phyloP scores from a whole-genome alignment of 495 filamentous ascomycete species.

The Penicillium riverlandense region DNA sequence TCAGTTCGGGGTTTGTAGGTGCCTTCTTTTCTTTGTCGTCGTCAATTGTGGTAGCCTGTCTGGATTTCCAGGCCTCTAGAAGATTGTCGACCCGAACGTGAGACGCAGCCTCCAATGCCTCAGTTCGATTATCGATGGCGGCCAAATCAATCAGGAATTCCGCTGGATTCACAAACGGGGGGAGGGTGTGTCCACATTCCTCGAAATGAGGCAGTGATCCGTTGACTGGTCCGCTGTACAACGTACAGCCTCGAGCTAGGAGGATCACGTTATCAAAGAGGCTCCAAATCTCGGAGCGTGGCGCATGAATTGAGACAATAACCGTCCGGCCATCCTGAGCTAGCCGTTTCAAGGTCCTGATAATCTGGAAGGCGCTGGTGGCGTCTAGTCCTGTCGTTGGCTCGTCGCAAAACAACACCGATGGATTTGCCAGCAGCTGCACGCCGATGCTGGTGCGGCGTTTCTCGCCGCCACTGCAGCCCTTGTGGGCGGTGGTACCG shows the following conservation, averaged over 20 bases:
- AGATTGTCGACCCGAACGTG: conserved; percentile 46
- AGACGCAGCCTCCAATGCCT: conserved; percentile 52
- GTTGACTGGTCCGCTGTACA: conserved; percentile 54
- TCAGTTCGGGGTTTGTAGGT: not conserved
- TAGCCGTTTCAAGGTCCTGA: conserved; percentile 58
- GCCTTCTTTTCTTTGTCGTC: conserved; percentile 1
- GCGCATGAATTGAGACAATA: conserved; percentile 66
- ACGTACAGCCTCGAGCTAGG: conserved; percentile 51
- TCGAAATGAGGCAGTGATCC: conserved; percentile 54
- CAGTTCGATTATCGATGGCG: conserved; percentile 58
- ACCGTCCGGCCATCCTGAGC: conserved; percentile 62
- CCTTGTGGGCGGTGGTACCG: conserved; percentile 59
- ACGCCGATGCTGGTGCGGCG: conserved; percentile 67
- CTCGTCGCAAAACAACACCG: conserved; percentile 67
- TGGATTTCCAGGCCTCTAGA: conserved; percentile 43
- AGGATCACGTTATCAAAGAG: conserved; percentile 64
- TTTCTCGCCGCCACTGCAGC: conserved; percentile 72
- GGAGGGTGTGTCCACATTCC: conserved; percentile 46
- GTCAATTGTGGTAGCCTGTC: conserved; percentile 5
- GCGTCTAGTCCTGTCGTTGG: conserved; percentile 71
- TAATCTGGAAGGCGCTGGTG: conserved; percentile 66
- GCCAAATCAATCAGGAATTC: conserved; percentile 67
- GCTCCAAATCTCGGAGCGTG: conserved; percentile 68
- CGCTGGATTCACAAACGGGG: conserved; percentile 64
- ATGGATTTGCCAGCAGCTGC: conserved; percentile 67